Percentiles rank a stretch among this genome's conserved stretches.
Conservation (phyloP, 2,329 filamentous ascomycete species). For the Conoideocrella luteorostrata region DNA sequence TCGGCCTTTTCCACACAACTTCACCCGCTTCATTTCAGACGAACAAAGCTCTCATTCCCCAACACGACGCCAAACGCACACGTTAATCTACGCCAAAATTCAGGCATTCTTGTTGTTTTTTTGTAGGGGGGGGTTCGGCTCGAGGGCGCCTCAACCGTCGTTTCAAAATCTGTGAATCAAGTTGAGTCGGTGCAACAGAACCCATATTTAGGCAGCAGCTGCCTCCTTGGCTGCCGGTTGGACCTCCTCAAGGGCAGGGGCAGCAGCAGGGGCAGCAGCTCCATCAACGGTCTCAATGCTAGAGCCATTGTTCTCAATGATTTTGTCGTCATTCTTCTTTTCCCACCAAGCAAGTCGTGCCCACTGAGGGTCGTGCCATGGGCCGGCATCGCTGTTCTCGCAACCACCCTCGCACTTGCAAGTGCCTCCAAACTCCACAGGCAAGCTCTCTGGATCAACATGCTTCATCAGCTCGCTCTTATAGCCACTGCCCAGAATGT, state of each 20-base stretch:
- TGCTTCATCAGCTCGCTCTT: slow-evolving; percentile 78
- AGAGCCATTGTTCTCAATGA: slow-evolving; percentile 34
- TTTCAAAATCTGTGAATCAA: background rate
- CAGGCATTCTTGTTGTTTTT: no score
- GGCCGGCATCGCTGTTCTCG: slow-evolving; percentile 78
- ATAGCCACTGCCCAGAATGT: slow-evolving; percentile 77
- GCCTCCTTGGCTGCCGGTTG: slow-evolving; percentile 27
- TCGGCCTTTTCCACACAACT: no score
- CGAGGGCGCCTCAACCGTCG: background rate
- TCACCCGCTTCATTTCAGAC: background rate
- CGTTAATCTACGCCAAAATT: no score
- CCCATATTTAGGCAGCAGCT: slow-evolving; percentile 8
- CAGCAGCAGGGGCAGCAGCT: slow-evolving; percentile 14
- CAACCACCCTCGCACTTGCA: slow-evolving; percentile 83
- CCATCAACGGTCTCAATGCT: slow-evolving; percentile 28
- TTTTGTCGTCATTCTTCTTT: slow-evolving; percentile 33
- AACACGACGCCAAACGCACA: no score
- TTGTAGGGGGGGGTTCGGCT: no score
- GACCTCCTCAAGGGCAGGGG: slow-evolving; percentile 21
- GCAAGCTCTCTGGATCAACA: slow-evolving; percentile 84
- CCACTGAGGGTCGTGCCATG: slow-evolving; percentile 70
- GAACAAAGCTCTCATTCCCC: background rate
- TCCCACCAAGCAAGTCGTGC: slow-evolving; percentile 59
- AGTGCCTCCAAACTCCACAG: slow-evolving; percentile 73
- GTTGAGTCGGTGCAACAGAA: no score